Evolutionary conservation across 2,329 filamentous ascomycete genomes (phyloP).

Genomic region (Arthrinium phaeospermum): DNA sequence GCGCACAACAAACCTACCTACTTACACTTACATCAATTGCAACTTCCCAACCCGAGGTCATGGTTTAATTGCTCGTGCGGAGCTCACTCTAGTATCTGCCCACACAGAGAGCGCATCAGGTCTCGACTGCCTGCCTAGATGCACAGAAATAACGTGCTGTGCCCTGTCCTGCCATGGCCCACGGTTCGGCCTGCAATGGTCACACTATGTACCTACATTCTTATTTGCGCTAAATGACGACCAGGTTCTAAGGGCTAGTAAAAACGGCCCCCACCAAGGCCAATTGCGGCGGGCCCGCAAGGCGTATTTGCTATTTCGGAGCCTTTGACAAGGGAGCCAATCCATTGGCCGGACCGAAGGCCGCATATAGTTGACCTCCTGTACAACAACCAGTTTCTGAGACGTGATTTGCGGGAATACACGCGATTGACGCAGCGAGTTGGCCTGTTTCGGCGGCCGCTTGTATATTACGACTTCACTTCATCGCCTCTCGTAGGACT

Average conservation of each 20-base stretch:
- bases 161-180: neutral
- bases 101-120: too few species aligned
- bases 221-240: neutral
- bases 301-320: neutral
- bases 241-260: neutral
- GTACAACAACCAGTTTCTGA: neutral
- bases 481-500: neutral
- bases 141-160: neutral
- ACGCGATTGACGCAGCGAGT: slow-evolving; percentile 12
- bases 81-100: neutral
- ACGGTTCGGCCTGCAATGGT: slow-evolving; percentile 10
- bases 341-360: neutral
- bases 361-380: neutral
- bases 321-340: neutral
- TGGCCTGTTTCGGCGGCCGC: neutral
- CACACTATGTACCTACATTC: neutral
- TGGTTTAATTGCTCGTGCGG: neutral
- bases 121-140: neutral
- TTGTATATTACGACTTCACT: slow-evolving; percentile 2
- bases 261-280: neutral
- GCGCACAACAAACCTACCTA: neutral
- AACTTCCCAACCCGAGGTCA: neutral
- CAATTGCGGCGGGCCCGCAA: slow-evolving; percentile 9
- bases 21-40: neutral
- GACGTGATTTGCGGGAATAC: slow-evolving; percentile 7